Conservation (phyloP, 2,329 filamentous ascomycete genomes). For the Trichophyton rubrum region DNA sequence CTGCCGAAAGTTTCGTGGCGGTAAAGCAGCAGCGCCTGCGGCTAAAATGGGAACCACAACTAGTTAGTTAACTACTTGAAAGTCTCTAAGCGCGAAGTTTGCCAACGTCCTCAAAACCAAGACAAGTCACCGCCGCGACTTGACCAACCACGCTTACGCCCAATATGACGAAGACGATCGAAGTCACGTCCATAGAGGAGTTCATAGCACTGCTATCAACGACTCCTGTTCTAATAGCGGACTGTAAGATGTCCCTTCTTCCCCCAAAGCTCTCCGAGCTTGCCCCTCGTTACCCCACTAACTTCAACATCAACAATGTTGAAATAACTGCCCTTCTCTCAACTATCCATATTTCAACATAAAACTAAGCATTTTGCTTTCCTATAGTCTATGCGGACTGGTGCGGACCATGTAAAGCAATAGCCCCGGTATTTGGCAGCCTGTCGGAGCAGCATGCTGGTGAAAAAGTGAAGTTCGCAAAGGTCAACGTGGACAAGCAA, state of each 20-base stretch:
- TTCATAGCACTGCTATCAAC: slow-evolving; percentile 56
- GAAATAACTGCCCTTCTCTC: not conserved
- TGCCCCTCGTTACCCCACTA: slow-evolving; percentile 14
- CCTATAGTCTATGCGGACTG: slow-evolving; percentile 73
- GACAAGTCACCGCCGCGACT: slow-evolving; percentile 7
- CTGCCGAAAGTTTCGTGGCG: no score
- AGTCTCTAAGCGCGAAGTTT: not conserved
- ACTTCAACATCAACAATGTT: not conserved
- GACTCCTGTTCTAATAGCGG: slow-evolving; percentile 69
- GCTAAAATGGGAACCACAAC: not conserved
- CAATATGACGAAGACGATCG: slow-evolving; percentile 31
- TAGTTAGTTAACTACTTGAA: not conserved
- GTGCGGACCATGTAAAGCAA: slow-evolving; percentile 72
- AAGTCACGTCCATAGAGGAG: slow-evolving; percentile 53
- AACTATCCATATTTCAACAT: not conserved
- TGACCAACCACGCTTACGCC: not conserved
- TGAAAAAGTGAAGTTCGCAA: slow-evolving; percentile 67
- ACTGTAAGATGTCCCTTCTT: slow-evolving; percentile 53
- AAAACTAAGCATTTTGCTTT: slow-evolving; percentile 17
- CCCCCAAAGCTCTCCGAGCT: not conserved
- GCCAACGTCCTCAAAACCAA: slow-evolving; percentile 1
- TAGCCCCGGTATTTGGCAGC: slow-evolving; percentile 70
- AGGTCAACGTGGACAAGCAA: slow-evolving; percentile 71
- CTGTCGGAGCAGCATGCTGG: slow-evolving; percentile 59
- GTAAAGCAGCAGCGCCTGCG: not conserved